Evolutionary conservation across 1,284 basidiomycete species (phyloP).

Genomic region (Boletus mariae): DNA sequence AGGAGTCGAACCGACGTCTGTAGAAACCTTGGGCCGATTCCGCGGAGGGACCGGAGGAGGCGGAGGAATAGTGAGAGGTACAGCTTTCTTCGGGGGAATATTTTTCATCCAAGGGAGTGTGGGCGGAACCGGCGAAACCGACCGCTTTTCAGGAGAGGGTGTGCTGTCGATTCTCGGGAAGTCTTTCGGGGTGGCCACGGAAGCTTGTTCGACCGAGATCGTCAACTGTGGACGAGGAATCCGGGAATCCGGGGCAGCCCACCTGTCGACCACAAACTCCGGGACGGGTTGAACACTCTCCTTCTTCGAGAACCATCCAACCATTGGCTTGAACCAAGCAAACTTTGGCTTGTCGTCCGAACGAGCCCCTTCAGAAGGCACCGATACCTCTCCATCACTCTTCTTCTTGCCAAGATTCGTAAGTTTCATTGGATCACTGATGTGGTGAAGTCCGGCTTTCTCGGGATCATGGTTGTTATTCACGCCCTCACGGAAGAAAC

Average conservation of each 20-base stretch:
- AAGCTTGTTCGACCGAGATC: slow-evolving; percentile 42
- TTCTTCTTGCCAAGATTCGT: slow-evolving; percentile 40
- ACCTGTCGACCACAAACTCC: slow-evolving; percentile 26
- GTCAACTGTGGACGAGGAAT: slow-evolving; percentile 39
- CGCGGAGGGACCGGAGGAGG: slow-evolving; percentile 27
- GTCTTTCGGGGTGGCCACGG: slow-evolving; percentile 19
- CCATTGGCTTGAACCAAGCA: slow-evolving; percentile 28
- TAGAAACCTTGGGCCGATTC: slow-evolving; percentile 30
- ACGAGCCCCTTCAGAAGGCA: slow-evolving; percentile 12
- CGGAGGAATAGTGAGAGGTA: slow-evolving; percentile 25
- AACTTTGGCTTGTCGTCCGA: slow-evolving; percentile 22
- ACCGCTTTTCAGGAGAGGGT: slow-evolving; percentile 34
- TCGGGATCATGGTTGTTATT: slow-evolving; percentile 16
- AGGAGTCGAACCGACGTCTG: slow-evolving; percentile 24
- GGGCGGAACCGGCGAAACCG: slow-evolving; percentile 37
- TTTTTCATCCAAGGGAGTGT: slow-evolving; percentile 38
- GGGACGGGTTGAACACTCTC: slow-evolving; percentile 5
- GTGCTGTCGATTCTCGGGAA: slow-evolving; percentile 36
- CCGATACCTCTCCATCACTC: slow-evolving; percentile 37
- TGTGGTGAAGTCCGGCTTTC: slow-evolving; percentile 15
- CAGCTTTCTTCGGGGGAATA: slow-evolving; percentile 31
- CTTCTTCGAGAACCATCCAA: slow-evolving; percentile 26
- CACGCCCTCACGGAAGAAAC: slow-evolving; percentile 41
- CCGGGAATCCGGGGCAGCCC: slow-evolving; percentile 12
- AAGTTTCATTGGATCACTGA: slow-evolving; percentile 42